phyloP scores from a whole-genome alignment of 2,329 filamentous ascomycete genomes.

The Colletotrichum phormii region DNA sequence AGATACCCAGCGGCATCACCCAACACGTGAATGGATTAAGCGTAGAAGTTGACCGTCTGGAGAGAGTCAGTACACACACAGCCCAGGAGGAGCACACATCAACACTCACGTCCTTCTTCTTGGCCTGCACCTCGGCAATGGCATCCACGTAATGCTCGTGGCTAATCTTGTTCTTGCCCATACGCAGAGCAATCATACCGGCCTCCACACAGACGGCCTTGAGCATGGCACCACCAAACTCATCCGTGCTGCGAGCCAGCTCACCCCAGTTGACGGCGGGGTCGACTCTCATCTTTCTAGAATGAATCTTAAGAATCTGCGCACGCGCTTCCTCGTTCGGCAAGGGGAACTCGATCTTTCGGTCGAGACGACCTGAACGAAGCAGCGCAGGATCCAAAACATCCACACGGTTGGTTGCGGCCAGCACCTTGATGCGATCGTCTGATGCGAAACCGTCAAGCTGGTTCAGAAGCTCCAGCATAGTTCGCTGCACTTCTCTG shows the following conservation, averaged over 20 bases:
- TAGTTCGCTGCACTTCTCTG: constrained; percentile 96
- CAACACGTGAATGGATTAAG: constrained; percentile 46
- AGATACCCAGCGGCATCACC: constrained; percentile 25
- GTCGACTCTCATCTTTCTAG: constrained; percentile 97
- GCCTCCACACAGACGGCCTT: constrained; percentile 99
- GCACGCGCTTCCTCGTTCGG: constrained; percentile 98
- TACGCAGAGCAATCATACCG: constrained; percentile 97
- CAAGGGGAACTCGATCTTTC: constrained; percentile 98
- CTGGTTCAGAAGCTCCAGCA: constrained; percentile 98
- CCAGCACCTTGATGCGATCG: constrained; percentile 95
- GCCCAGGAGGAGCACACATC: not conserved
- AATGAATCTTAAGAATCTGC: constrained; percentile 97
- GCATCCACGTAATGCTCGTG: constrained; percentile 99
- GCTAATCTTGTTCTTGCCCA: constrained; percentile 94
- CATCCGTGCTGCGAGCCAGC: constrained; percentile 94
- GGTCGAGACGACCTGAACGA: constrained; percentile 90
- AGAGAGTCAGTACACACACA: constrained; percentile 40
- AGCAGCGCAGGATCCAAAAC: constrained; percentile 92
- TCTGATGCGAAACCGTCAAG: constrained; percentile 97
- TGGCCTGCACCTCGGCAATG: constrained; percentile 92
- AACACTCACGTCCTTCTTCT: constrained; percentile 87
- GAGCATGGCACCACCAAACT: constrained; percentile 97
- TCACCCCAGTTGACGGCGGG: constrained; percentile 95
- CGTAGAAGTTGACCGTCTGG: constrained; percentile 70
- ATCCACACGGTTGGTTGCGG: constrained; percentile 94